Percentiles rank a stretch among this genome's conserved stretches.
phyloP scores from a whole-genome alignment of 2,329 filamentous ascomycete species.

The Clonostachys chloroleuca region DNA sequence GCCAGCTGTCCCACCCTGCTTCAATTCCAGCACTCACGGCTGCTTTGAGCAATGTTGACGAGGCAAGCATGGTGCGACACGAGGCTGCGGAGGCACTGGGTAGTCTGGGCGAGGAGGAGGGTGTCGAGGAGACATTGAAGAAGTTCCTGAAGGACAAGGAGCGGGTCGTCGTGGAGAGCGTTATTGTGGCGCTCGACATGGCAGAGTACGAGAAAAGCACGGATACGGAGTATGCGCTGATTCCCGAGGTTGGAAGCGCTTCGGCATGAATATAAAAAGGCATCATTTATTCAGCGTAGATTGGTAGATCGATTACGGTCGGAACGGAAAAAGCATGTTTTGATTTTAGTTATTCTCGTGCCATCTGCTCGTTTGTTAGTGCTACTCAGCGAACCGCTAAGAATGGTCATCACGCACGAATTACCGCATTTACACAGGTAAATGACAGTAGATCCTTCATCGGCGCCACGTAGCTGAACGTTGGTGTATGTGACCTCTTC shows the following conservation, averaged over 20 bases:
- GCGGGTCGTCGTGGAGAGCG: constrained; percentile 89
- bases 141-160: constrained; percentile 86
- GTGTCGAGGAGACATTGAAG: constrained; percentile 82
- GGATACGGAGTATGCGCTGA: constrained; percentile 85
- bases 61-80: constrained; percentile 95
- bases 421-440: constrained; percentile 84
- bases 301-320: neutral
- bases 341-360: constrained; percentile 53
- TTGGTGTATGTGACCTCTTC: constrained; percentile 82
- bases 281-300: neutral
- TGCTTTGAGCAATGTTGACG: constrained; percentile 71
- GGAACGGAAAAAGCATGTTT: neutral
- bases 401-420: constrained; percentile 52
- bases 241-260: constrained; percentile 58
- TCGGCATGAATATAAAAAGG: constrained; percentile 21
- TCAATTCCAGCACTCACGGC: constrained; percentile 85
- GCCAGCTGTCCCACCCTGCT: constrained; percentile 92
- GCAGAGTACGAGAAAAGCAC: constrained; percentile 91
- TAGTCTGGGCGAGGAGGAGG: constrained; percentile 87
- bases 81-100: constrained; percentile 96
- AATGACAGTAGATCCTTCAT: constrained; percentile 92
- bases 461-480: constrained; percentile 83
- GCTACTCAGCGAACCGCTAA: neutral
- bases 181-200: constrained; percentile 96
- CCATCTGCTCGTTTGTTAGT: constrained; percentile 32